A percentile compares a stretch with the other conserved stretches of the same genome.
Conservation (phyloP, 2,329 filamentous ascomycete genomes). For the Orbilia oligospora region DNA sequence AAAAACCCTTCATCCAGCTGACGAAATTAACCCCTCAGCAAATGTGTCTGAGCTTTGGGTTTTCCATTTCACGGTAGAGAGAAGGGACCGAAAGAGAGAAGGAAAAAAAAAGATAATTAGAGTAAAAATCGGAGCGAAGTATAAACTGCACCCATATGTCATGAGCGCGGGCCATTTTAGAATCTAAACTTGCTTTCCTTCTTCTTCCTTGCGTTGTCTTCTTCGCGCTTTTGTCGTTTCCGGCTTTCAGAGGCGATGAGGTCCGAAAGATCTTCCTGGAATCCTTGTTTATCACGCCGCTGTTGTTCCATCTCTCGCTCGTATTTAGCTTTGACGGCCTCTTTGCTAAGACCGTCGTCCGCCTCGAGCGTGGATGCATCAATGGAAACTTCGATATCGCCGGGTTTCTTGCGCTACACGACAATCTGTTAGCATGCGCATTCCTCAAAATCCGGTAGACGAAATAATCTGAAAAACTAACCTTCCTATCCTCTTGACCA, state of each 20-base stretch:
- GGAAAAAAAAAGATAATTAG: background rate
- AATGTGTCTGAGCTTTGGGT: slow-evolving; percentile 42
- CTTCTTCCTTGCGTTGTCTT: slow-evolving; percentile 80
- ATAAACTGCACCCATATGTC: background rate
- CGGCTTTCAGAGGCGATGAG: slow-evolving; percentile 96
- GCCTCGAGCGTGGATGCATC: slow-evolving; percentile 84
- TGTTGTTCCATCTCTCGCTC: slow-evolving; percentile 77
- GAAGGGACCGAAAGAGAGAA: background rate
- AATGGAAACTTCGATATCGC: slow-evolving; percentile 92
- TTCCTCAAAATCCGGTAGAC: background rate
- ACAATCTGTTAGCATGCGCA: background rate
- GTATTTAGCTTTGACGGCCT: slow-evolving; percentile 84
- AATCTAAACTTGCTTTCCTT: slow-evolving; percentile 71
- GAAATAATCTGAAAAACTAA: slow-evolving; percentile 14
- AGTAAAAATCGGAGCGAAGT: background rate
- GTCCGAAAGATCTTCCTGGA: slow-evolving; percentile 91
- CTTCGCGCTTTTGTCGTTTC: slow-evolving; percentile 89
- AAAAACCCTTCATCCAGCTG: slow-evolving; percentile 1
- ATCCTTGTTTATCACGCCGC: slow-evolving; percentile 77
- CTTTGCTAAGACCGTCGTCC: slow-evolving; percentile 84
- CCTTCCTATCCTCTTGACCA: slow-evolving; percentile 83
- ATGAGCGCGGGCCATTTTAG: slow-evolving; percentile 39
- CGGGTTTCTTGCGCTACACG: slow-evolving; percentile 84
- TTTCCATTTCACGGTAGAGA: background rate
- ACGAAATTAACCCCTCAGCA: slow-evolving; percentile 33